Conservation (phyloP, 2,329 filamentous ascomycete species). For the Pseudopithomyces maydicus region DNA sequence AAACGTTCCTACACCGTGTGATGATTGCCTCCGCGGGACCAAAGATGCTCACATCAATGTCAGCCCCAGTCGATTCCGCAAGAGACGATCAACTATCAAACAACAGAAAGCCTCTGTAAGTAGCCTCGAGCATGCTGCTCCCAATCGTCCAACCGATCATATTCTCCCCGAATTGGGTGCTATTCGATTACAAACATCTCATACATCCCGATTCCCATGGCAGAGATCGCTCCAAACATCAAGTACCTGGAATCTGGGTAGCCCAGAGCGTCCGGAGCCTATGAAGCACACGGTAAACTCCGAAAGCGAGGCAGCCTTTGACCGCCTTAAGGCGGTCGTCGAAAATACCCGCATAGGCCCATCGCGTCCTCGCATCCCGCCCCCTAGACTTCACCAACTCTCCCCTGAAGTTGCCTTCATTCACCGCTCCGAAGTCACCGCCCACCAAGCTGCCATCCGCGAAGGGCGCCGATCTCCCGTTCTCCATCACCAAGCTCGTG, state of each 20-base stretch:
- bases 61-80: not conserved
- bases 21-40: constrained; percentile 3
- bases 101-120: not conserved
- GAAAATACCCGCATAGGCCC: not conserved
- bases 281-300: not conserved
- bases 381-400: constrained; percentile 20
- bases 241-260: not conserved
- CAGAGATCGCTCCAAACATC: not conserved
- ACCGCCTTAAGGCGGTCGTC: not conserved
- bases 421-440: not conserved
- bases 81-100: not conserved
- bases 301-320: not conserved
- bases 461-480: not conserved
- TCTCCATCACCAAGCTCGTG: not conserved
- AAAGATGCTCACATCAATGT: constrained; percentile 4
- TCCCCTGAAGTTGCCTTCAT: constrained; percentile 19
- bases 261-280: not conserved
- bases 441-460: constrained; percentile 10
- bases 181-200: not conserved
- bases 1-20: not conserved
- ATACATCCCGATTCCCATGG: not conserved
- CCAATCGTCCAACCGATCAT: not conserved
- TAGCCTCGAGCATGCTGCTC: not conserved
- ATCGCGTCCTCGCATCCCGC: not conserved
- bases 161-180: not conserved